These are phyloP conservation scores for Arthroderma uncinatum DNA, from an alignment of 2,329 filamentous ascomycete genomes.

Conservation along the genomic window DNA sequence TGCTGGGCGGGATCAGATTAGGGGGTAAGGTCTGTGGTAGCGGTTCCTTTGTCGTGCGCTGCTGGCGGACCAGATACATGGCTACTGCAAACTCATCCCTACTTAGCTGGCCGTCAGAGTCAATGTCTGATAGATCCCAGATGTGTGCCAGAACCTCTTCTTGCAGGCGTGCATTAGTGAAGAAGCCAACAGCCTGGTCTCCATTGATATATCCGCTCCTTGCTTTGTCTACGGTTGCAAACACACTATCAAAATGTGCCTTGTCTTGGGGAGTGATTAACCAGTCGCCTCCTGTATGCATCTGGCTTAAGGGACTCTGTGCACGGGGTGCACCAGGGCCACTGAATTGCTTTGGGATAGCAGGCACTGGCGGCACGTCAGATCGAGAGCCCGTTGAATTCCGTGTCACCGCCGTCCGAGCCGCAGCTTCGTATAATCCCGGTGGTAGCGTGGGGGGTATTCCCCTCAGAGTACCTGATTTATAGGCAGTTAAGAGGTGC, in stretches of 20 bases:
- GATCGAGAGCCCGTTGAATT: slow-evolving; percentile 43
- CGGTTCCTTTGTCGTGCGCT: slow-evolving; percentile 60
- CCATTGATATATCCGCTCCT: slow-evolving; percentile 78
- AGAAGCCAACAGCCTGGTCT: slow-evolving; percentile 87
- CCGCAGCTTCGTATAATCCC: slow-evolving; percentile 80
- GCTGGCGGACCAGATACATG: slow-evolving; percentile 91
- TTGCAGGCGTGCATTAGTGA: slow-evolving; percentile 79
- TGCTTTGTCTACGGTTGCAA: slow-evolving; percentile 67
- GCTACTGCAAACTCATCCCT: slow-evolving; percentile 92
- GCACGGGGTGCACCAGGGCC: slow-evolving; percentile 49
- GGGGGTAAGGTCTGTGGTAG: slow-evolving; percentile 68
- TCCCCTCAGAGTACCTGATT: slow-evolving; percentile 66
- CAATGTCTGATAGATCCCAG: slow-evolving; percentile 94
- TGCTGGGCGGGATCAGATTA: slow-evolving; percentile 73
- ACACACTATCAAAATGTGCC: slow-evolving; percentile 74
- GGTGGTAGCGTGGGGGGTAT: slow-evolving; percentile 72
- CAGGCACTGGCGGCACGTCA: slow-evolving; percentile 47
- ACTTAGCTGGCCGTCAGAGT: slow-evolving; percentile 72
- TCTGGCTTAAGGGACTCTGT: slow-evolving; percentile 47
- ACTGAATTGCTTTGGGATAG: slow-evolving; percentile 74
- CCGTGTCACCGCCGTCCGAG: slow-evolving; percentile 49
- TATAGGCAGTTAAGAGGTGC: slow-evolving; percentile 88
- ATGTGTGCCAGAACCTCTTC: slow-evolving; percentile 88
- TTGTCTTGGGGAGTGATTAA: slow-evolving; percentile 74
- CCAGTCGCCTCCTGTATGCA: slow-evolving; percentile 60